Base-by-base conservation (phyloP, 1,284 basidiomycete species). In the Ceratobasidium sp. region DNA sequence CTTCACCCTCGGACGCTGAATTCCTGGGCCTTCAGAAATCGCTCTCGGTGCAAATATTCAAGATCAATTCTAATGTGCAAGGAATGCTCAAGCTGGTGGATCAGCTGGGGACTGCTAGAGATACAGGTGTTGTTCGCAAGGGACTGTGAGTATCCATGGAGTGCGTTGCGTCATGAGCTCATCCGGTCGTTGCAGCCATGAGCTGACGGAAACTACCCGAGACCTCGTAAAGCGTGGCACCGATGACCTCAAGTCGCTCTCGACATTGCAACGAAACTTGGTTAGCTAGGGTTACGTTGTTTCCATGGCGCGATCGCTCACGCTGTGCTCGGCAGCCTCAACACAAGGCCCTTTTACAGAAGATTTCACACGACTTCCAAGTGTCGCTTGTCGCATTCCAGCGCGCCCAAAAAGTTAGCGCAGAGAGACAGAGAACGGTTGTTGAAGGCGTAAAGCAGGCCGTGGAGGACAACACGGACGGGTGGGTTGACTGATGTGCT, bases 11-110 rank as follows among this genome's bases (percentile, higher is more conserved):
- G 20, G 90, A 92, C 77, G 83, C 85, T 3, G 82, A 86, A 3
- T 99, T 98, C 79, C 82, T 86, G 22, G 83, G 82, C 49, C 82
- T 98, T 20, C 93, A 97, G 76, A 89, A 90, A 29, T 91, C 91
- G 20, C 84, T 99, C 58, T 93, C 94, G 0, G 85, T 98, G 17
- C 96, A 98, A 78, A 92, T 98, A 71, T 98, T 99, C 89, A 98
- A 98, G 85, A 94, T 99, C 82, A 96, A 97, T 76, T 87, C 92
- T 71, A 99, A 99, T 79, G 94, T 98, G 5, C 92, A 96, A 75
- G 96, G 93, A 13, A 96, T 99, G 62, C 81, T 94, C 76, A 93
- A 94, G 77, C 84, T 96, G 25, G 91, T 99, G 12, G 93, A 97
- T 75, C 91, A 96, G 78, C 84, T 98, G 2, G 94, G 94, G 3